Evolutionary conservation across 2,329 filamentous ascomycete genomes (phyloP).

Genomic region (Lasiodiplodia sp.): DNA sequence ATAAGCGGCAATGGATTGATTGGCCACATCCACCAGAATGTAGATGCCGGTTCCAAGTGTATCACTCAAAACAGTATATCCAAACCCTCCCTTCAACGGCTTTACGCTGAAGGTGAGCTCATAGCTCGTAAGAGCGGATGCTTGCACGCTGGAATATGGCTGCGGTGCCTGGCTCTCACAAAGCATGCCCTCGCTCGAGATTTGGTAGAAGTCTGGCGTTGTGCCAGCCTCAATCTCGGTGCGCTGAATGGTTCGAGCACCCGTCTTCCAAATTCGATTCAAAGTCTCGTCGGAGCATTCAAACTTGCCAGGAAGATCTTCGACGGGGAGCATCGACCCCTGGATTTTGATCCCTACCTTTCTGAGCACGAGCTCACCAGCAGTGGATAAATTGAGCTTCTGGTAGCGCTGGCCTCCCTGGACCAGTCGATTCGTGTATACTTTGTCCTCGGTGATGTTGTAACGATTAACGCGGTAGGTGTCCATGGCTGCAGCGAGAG

Average conservation of each 20-base stretch:
- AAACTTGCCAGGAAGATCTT: slow-evolving; percentile 40
- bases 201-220: slow-evolving; percentile 39
- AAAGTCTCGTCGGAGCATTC: slow-evolving; percentile 39
- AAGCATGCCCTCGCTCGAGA: slow-evolving; percentile 39
- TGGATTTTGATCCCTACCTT: slow-evolving; percentile 41
- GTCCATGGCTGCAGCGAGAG: slow-evolving; percentile 48
- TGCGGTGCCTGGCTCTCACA: slow-evolving; percentile 42
- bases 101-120: slow-evolving; percentile 40
- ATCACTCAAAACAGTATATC: slow-evolving; percentile 41
- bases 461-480: slow-evolving; percentile 47
- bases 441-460: slow-evolving; percentile 39
- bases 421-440: slow-evolving; percentile 45
- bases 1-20: slow-evolving; percentile 30
- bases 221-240: slow-evolving; percentile 40
- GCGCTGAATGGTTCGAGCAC: slow-evolving; percentile 43
- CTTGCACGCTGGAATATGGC: slow-evolving; percentile 31
- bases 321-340: slow-evolving; percentile 35
- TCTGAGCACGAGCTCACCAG: slow-evolving; percentile 38
- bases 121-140: slow-evolving; percentile 36
- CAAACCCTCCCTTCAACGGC: slow-evolving; percentile 40
- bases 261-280: slow-evolving; percentile 41
- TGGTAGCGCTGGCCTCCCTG: slow-evolving; percentile 49
- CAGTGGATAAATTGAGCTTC: slow-evolving; percentile 45
- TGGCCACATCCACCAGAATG: slow-evolving; percentile 31
- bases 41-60: slow-evolving; percentile 39